Percentiles rank a stretch among this genome's conserved stretches.
Evolutionary conservation across 2,329 filamentous ascomycete species (phyloP).

Genomic region (Tolypocladium album): DNA sequence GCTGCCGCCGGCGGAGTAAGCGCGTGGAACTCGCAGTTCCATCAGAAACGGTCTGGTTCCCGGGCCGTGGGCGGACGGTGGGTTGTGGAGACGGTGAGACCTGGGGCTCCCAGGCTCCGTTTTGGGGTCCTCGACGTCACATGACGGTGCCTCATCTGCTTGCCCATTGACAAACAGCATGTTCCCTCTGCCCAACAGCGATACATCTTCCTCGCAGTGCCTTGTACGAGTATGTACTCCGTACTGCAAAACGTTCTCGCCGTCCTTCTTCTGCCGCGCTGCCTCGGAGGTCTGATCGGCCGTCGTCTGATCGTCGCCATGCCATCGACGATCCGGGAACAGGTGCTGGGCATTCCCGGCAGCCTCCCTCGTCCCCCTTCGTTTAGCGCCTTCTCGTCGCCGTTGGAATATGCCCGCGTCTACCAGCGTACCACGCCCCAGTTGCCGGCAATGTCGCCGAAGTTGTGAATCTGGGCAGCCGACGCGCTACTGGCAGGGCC

Average conservation of each 20-base stretch:
- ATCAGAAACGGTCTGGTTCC: neutral
- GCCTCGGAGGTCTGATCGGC: too few species aligned
- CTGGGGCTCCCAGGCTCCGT: neutral
- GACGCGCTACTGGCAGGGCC: slow-evolving; percentile 9
- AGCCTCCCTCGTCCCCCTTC: too few species aligned
- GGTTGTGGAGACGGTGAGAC: neutral
- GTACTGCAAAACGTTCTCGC: neutral
- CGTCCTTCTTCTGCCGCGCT: neutral
- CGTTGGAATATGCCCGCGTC: too few species aligned
- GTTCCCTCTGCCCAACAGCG: neutral
- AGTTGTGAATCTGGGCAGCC: slow-evolving; percentile 26
- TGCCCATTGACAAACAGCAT: neutral
- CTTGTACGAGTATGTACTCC: neutral
- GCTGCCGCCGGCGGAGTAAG: neutral
- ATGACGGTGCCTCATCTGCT: neutral
- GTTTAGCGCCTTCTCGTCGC: too few species aligned
- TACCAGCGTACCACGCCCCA: slow-evolving; percentile 9
- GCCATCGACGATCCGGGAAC: too few species aligned
- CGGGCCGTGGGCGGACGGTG: neutral
- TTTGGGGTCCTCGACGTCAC: neutral
- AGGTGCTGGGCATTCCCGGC: too few species aligned
- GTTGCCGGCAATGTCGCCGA: slow-evolving; percentile 21
- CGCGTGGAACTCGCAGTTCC: neutral
- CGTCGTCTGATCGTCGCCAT: too few species aligned
- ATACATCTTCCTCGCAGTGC: neutral